Evolutionary conservation across 148 eudicot genomes (phyloP), one percentile per base, ranked within the genome.

Genomic region (Salicornia ramosissima): DNA sequence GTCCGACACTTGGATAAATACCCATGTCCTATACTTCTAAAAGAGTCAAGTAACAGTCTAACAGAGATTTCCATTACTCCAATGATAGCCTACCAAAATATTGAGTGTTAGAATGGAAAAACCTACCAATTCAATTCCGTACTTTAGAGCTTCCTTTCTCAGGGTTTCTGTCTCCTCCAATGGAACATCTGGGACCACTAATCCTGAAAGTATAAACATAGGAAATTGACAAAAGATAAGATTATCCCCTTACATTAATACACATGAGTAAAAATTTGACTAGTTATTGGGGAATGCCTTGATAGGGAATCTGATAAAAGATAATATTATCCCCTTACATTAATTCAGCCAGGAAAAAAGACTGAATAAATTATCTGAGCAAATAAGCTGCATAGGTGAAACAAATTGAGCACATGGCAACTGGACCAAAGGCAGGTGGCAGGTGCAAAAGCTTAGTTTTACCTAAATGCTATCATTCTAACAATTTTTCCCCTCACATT

Each of bases 171-270:
- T 90, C 88, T 94, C 97, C 80, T 94, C 97, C 72, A 94, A 64
- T 62, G 98, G 98, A 54, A 90, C 97, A 77, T 94, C 98, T 47
- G 97, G 98, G 70, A 94, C 97, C 40, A 94, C 91, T 65, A 94
- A 89, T 47, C 98, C 98, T 94, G 83, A 71, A 76, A 81, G 43
- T 22, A 66, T 68, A 66, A 28, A 42, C 15, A 63, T 28, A 21
- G 52, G 12, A 51, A 5, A 26, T 46, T 16, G 36, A 24, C 25
- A 65, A n/a, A n/a, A n/a, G n/a, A n/a, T n/a, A n/a, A n/a, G n/a
- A n/a, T n/a, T n/a, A n/a, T n/a, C n/a, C n/a, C n/a, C n/a, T n/a
- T 36, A 29, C 50, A 55, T 6, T 22, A 34, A 64, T 34, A 25
- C 70, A n/a, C 66, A 60, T 40, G 22, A 26, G 18, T 49, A 24